These are phyloP conservation scores for Thalia dealbata DNA, from an alignment of 176 grass and related monocot species.

Conservation along the genomic window DNA sequence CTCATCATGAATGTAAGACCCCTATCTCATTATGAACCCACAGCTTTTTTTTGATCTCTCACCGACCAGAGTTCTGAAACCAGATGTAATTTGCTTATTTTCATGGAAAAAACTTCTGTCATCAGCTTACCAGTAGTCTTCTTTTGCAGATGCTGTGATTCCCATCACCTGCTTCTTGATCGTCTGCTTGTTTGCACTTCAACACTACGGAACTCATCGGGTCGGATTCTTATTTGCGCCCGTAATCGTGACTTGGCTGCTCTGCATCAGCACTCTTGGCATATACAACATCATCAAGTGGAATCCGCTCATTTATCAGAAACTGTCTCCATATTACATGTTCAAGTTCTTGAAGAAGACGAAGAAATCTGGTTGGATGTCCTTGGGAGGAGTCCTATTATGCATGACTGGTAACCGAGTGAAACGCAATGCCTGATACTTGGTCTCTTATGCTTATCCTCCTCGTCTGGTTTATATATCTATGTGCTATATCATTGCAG, in stretches of 20 bases:
- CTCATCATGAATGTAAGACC: conserved; percentile 10
- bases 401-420: conserved; percentile 75
- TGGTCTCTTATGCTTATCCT: conserved; percentile 1
- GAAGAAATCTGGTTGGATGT: conserved; percentile 92
- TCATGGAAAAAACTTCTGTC: not conserved
- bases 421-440: conserved; percentile 5
- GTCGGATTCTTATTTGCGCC: conserved; percentile 86
- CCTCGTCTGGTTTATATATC: conserved; percentile 1
- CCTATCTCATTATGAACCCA: not conserved
- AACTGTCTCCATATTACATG: conserved; percentile 83
- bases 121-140: not conserved
- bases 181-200: conserved; percentile 79
- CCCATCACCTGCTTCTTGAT: conserved; percentile 88
- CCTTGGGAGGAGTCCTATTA: conserved; percentile 88
- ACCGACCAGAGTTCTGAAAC: not conserved
- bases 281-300: conserved; percentile 86
- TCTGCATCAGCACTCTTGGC: conserved; percentile 83
- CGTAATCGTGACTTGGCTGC: conserved; percentile 73
- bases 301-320: conserved; percentile 83
- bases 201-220: conserved; percentile 87
- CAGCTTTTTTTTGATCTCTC: not conserved
- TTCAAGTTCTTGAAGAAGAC: conserved; percentile 94
- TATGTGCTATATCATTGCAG: not conserved
- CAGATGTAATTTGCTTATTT: not conserved
- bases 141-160: conserved; percentile 67